phyloP scores from a whole-genome alignment of 2,329 filamentous ascomycete genomes.

The Scleromitrula shiraiana region DNA sequence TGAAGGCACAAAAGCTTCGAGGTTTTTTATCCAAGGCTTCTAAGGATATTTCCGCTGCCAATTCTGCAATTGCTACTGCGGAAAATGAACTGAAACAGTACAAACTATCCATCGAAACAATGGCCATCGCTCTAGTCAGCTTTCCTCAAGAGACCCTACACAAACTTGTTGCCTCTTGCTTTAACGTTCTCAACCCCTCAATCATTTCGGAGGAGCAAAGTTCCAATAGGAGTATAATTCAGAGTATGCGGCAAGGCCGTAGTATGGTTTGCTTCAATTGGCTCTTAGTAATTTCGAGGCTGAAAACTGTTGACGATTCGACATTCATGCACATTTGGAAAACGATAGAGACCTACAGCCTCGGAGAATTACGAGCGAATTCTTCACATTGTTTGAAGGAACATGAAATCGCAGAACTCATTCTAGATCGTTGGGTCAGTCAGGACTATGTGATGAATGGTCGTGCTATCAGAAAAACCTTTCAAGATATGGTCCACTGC shows the following conservation, averaged over 20 bases:
- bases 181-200: not conserved
- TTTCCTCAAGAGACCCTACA: constrained; percentile 7
- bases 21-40: not conserved
- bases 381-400: not conserved
- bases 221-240: not conserved
- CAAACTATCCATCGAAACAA: constrained; percentile 8
- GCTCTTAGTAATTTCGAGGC: constrained; percentile 16
- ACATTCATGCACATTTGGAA: constrained; percentile 12
- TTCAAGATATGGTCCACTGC: not conserved
- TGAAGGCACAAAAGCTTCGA: not conserved
- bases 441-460: constrained; percentile 11
- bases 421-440: constrained; percentile 20
- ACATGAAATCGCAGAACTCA: constrained; percentile 5
- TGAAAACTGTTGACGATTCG: constrained; percentile 6
- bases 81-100: constrained; percentile 4
- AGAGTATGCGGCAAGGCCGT: not conserved
- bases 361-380: not conserved
- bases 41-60: not conserved
- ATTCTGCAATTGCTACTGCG: not conserved
- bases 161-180: constrained; percentile 7
- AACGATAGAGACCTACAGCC: not conserved
- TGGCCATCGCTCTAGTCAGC: constrained; percentile 13
- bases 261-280: constrained; percentile 12
- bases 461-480: constrained; percentile 5
- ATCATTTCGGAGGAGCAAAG: not conserved